phyloP scores from a whole-genome alignment of 225 moss, liverwort and hornwort genomes.

The Straminergon stramineum region DNA sequence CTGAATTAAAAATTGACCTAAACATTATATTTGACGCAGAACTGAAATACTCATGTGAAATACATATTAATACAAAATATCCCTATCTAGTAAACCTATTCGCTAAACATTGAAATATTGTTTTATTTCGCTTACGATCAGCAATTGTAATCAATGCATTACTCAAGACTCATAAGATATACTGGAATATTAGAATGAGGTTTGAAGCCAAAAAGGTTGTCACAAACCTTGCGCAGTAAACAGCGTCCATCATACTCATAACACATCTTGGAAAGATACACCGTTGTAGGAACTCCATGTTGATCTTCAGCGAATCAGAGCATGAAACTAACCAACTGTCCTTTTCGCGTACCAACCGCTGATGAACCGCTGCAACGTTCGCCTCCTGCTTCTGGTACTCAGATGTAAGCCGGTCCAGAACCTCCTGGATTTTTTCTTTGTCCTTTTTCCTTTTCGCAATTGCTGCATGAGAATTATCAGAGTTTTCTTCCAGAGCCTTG shows the following conservation, averaged over 20 bases:
- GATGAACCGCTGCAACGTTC: conserved; percentile 75
- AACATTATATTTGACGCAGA: not conserved
- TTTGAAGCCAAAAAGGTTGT: not conserved
- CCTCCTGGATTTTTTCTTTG: conserved; percentile 96
- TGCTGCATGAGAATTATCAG: conserved; percentile 91
- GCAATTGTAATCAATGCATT: not conserved
- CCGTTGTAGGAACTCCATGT: conserved; percentile 97
- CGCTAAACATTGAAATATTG: not conserved
- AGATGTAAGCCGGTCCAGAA: conserved; percentile 75
- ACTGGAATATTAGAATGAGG: not conserved
- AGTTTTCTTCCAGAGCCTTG: conserved; percentile 85
- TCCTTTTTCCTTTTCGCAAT: conserved; percentile 97
- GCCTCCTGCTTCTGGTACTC: conserved; percentile 98
- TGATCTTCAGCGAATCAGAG: conserved; percentile 95
- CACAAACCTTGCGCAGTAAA: conserved; percentile 93
- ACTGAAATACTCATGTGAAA: not conserved
- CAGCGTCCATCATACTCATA: conserved; percentile 99
- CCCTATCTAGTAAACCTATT: not conserved
- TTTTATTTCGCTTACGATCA: not conserved
- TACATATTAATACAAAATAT: not conserved
- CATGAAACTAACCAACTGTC: conserved; percentile 92
- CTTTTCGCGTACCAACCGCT: conserved; percentile 84
- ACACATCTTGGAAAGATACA: conserved; percentile 99
- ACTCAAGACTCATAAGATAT: not conserved
- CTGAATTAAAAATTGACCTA: not conserved